Conservation (phyloP, 495 filamentous ascomycete species). For the Diplogelasinospora grovesii region DNA sequence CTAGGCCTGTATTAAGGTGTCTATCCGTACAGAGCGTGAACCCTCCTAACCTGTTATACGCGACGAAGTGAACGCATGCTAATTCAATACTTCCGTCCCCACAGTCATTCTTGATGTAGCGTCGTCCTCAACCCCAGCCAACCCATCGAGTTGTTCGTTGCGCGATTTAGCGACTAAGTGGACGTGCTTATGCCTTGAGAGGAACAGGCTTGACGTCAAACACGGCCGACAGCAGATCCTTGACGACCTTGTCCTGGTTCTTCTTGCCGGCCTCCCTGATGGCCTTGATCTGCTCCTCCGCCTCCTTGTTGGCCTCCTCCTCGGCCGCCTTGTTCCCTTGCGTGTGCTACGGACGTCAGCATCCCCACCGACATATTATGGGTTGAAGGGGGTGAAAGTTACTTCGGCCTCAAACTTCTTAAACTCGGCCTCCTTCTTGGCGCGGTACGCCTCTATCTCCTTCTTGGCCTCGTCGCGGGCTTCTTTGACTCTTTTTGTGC, state of each 20-base stretch:
- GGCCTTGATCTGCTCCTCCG: constrained; percentile 70
- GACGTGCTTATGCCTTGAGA: neutral
- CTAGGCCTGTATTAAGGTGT: too few species aligned
- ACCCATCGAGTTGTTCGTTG: too few species aligned
- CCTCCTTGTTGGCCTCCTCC: constrained; percentile 76
- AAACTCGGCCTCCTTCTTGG: constrained; percentile 87
- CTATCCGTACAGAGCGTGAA: too few species aligned
- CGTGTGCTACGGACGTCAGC: constrained; percentile 57
- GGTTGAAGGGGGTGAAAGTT: constrained; percentile 13
- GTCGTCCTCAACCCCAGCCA: too few species aligned
- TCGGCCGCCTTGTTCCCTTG: constrained; percentile 83
- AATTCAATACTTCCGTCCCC: too few species aligned
- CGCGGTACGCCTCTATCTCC: constrained; percentile 92
- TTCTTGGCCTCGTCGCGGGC: constrained; percentile 93
- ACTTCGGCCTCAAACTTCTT: constrained; percentile 93
- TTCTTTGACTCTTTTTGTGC: constrained; percentile 94
- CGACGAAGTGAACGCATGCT: too few species aligned
- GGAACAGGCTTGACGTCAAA: constrained; percentile 34
- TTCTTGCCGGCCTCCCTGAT: constrained; percentile 75
- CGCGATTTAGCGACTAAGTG: too few species aligned
- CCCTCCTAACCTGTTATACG: too few species aligned
- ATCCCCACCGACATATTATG: neutral
- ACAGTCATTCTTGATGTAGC: too few species aligned
- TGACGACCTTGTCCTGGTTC: constrained; percentile 70
- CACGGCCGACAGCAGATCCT: constrained; percentile 71